A percentile compares a stretch with the other conserved stretches of the same genome.
phyloP scores from a whole-genome alignment of 495 filamentous ascomycete species.

The Chlorociboria aeruginascens region DNA sequence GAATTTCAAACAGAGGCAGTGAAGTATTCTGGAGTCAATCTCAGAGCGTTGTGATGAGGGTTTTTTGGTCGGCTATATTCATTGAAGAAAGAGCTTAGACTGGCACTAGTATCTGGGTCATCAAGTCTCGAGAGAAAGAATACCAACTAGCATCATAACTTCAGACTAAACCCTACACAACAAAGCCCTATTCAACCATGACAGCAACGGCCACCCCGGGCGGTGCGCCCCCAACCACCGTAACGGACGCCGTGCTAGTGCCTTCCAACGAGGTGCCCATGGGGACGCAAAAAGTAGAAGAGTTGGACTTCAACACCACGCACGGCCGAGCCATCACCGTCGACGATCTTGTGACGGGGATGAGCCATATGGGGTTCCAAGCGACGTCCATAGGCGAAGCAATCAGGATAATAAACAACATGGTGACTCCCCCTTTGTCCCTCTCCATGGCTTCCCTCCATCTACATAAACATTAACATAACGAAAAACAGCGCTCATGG shows the following conservation, averaged over 20 bases:
- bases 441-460: background rate
- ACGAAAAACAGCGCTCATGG: constrained; percentile 55
- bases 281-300: constrained; percentile 59
- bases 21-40: too few species aligned
- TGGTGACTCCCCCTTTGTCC: constrained; percentile 42
- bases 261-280: constrained; percentile 73
- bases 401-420: constrained; percentile 80
- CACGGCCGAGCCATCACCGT: constrained; percentile 65
- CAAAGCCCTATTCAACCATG: background rate
- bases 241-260: constrained; percentile 78
- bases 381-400: constrained; percentile 77
- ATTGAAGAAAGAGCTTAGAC: too few species aligned
- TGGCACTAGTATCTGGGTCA: too few species aligned
- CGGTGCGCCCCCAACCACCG: constrained; percentile 43
- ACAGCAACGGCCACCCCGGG: background rate
- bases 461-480: background rate
- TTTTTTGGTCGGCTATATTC: too few species aligned
- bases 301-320: constrained; percentile 81
- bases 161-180: background rate
- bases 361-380: constrained; percentile 87
- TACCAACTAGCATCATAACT: too few species aligned
- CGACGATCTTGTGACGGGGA: constrained; percentile 68
- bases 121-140: too few species aligned
- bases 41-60: too few species aligned
- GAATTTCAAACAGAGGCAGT: too few species aligned